Evolutionary conservation across 805 yeast genomes (phyloP), one percentile per base, ranked within the genome.

Genomic region (Lipomyces yamadae): DNA sequence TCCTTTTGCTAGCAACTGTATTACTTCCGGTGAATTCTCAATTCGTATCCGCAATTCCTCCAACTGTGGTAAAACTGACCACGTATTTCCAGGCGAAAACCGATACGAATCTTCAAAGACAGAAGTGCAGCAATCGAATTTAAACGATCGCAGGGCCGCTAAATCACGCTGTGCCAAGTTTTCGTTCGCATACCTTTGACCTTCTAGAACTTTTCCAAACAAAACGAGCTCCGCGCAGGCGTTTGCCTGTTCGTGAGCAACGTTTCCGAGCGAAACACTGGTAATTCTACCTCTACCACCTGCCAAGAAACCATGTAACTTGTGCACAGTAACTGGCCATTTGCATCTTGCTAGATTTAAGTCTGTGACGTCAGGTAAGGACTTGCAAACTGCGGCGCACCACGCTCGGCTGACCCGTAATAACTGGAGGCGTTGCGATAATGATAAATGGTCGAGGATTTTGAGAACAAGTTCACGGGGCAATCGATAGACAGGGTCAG

Each of bases 381-480:
- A 48, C 15, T 55, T 48, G 24, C 55, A 15, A 10, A 59, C 13
- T 8, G 33, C 33, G 1, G 30, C 5, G 52, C 35, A 33, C 62
- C 62, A 63, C 24, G 63, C 18, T 6, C 35, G 42, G 35, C 57
- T 53, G 30, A 60, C 57, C 4, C 34, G 45, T 35, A 45, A 13
- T 10, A 60, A 15, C 13, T 39, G 18, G 15, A 59, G 39, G 24
- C 66, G 45, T 32, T 63, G 56, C 4, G 54, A n/a, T n/a, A 42
- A 30, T 15, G 63, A 37, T 3, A 63, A 11, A 37, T 37, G 55
- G 15, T 60, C 62, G 32, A 63, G 35, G 8, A 63, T 63, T 52
- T 63, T 53, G 32, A 63, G 50, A 13, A 63, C 32, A 13, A 63
- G 34, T 15, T 63, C 66, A 8, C 29, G 42, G 13, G 66, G 66